These are phyloP conservation scores for Akanthomyces muscarius DNA, from an alignment of 2,329 filamentous ascomycete species.

Conservation along the genomic window DNA sequence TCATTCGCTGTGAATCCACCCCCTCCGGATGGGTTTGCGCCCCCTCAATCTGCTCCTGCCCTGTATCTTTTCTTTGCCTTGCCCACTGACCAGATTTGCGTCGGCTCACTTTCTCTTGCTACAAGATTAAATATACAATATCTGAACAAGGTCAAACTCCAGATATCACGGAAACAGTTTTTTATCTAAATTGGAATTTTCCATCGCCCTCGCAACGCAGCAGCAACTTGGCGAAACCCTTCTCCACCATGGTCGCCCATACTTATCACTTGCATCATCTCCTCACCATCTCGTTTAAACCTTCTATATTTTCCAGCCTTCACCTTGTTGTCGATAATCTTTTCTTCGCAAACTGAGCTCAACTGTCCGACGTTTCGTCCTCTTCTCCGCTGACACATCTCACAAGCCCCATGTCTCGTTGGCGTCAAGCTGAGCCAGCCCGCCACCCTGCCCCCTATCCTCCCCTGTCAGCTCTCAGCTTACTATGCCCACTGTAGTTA, in stretches of 20 bases:
- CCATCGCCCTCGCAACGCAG: neutral
- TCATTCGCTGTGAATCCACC: neutral
- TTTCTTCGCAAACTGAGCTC: neutral
- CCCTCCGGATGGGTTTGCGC: neutral
- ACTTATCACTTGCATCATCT: neutral
- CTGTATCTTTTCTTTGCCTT: no score
- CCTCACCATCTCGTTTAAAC: neutral
- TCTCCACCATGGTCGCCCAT: neutral
- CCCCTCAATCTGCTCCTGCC: neutral
- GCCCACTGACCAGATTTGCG: no score
- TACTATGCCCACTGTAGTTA: neutral
- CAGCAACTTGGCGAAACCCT: neutral
- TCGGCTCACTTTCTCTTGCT: no score
- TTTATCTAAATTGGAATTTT: no score
- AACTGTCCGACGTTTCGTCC: neutral
- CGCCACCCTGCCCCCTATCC: neutral
- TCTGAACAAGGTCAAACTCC: no score
- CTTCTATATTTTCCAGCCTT: neutral
- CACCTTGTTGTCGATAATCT: neutral
- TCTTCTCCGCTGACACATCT: neutral
- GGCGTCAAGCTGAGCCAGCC: neutral
- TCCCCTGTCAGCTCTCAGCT: constrained; percentile 1
- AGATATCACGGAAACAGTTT: no score
- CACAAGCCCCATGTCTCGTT: neutral
- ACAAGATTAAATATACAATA: no score